These are phyloP conservation scores for Recurvomyces mirabilis DNA, from an alignment of 495 filamentous ascomycete species.

Conservation along the genomic window DNA sequence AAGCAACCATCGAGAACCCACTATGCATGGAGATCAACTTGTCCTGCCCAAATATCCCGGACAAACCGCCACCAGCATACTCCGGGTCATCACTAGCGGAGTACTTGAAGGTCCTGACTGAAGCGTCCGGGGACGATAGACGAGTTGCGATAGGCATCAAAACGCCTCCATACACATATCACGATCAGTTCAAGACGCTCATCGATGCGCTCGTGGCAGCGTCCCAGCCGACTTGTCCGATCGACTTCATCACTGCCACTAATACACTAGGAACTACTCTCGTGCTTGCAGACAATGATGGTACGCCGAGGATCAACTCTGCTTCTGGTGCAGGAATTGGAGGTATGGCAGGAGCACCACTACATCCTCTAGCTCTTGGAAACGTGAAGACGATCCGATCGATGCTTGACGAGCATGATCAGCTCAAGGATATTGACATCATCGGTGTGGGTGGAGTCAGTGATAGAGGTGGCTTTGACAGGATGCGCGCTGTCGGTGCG, in stretches of 20 bases:
- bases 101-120: constrained; percentile 34
- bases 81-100: constrained; percentile 31
- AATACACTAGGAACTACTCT: constrained; percentile 62
- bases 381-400: constrained; percentile 51
- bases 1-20: constrained; percentile 27
- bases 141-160: constrained; percentile 50
- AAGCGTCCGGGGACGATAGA: not conserved
- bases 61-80: constrained; percentile 58
- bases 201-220: constrained; percentile 37
- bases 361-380: constrained; percentile 63
- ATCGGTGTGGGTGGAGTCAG: constrained; percentile 59
- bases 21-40: constrained; percentile 61
- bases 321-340: constrained; percentile 46
- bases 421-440: constrained; percentile 39
- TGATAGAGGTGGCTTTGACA: constrained; percentile 43
- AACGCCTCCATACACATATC: constrained; percentile 59
- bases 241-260: constrained; percentile 56
- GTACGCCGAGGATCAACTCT: constrained; percentile 28
- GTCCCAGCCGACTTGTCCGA: constrained; percentile 25
- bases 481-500: constrained; percentile 56
- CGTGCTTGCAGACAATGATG: constrained; percentile 30
- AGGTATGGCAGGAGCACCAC: constrained; percentile 52
- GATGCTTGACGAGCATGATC: constrained; percentile 40
- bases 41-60: constrained; percentile 60
- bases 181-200: constrained; percentile 45